These are phyloP conservation scores for Hygrocybe coccinea DNA, from an alignment of 768 basidiomycete species.

Conservation along the genomic window DNA sequence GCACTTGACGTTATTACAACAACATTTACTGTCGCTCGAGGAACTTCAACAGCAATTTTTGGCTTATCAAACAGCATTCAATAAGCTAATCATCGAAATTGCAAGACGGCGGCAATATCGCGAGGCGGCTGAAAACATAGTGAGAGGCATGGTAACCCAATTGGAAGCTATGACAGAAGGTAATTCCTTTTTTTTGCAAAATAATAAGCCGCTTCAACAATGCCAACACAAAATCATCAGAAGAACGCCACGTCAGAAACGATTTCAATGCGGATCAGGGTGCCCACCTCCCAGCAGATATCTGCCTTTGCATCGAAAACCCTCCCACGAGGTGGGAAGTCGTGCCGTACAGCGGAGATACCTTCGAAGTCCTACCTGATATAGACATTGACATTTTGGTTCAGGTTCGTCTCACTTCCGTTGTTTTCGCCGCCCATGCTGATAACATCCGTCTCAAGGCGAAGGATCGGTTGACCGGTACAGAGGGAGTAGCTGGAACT, in stretches of 20 bases:
- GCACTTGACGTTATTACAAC: conserved; percentile 51
- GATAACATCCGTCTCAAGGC: not conserved
- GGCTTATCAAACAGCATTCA: conserved; percentile 68
- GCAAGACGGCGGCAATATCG: conserved; percentile 61
- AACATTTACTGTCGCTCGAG: conserved; percentile 57
- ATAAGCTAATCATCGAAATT: conserved; percentile 69
- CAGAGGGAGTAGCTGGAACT: not conserved
- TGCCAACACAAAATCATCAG: conserved; percentile 32
- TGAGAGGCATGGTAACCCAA: conserved; percentile 60
- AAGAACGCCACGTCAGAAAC: conserved; percentile 60
- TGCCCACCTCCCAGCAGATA: conserved; percentile 67
- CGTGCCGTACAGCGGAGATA: conserved; percentile 50
- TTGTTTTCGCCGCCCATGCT: not conserved
- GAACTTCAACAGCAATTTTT: conserved; percentile 63
- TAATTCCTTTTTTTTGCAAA: conserved; percentile 23
- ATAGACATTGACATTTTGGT: conserved; percentile 55
- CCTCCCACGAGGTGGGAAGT: conserved; percentile 71
- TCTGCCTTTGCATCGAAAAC: conserved; percentile 74
- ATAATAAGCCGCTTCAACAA: not conserved
- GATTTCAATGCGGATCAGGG: conserved; percentile 74
- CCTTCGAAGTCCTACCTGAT: conserved; percentile 54
- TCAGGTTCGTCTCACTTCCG: conserved; percentile 37
- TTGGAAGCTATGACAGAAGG: conserved; percentile 65
- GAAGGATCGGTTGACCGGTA: not conserved
- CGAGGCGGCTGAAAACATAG: conserved; percentile 60